These are phyloP conservation scores for Inga oerstediana DNA, from an alignment of 306 rosid genomes.

Conservation along the genomic window DNA sequence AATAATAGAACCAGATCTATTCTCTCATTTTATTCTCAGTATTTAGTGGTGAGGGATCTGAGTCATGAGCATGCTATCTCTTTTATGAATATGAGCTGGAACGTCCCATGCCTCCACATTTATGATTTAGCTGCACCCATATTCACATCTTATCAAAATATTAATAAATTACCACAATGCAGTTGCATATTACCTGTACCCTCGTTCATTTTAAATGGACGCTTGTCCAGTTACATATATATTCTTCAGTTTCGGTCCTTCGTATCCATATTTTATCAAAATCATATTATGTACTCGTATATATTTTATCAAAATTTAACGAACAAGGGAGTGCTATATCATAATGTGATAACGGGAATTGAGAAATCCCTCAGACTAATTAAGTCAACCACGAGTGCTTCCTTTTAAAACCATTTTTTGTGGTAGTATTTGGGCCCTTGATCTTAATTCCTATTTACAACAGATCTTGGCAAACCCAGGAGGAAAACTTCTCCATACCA, in stretches of 20 bases:
- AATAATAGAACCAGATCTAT: neutral
- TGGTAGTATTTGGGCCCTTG: neutral
- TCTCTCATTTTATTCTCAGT: too few species aligned
- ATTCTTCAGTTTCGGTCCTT: neutral
- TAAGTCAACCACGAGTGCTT: neutral
- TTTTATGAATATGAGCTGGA: neutral
- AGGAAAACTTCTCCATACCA: neutral
- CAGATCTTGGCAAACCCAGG: neutral
- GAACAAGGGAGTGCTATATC: neutral
- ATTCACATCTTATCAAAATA: neutral
- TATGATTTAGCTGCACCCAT: neutral
- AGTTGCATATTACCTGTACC: neutral
- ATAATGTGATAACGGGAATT: neutral
- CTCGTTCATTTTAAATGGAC: neutral
- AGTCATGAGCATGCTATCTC: neutral
- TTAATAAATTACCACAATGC: too few species aligned
- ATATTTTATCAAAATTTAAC: neutral
- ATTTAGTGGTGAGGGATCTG: neutral
- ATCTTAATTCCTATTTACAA: neutral
- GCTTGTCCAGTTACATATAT: neutral
- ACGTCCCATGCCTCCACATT: neutral
- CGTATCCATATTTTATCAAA: neutral
- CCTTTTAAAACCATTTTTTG: neutral
- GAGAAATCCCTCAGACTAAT: neutral
- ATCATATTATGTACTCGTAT: neutral